These are phyloP conservation scores for Erodium chrysanthum DNA, from an alignment of 441 rosid genomes.

Conservation along the genomic window DNA sequence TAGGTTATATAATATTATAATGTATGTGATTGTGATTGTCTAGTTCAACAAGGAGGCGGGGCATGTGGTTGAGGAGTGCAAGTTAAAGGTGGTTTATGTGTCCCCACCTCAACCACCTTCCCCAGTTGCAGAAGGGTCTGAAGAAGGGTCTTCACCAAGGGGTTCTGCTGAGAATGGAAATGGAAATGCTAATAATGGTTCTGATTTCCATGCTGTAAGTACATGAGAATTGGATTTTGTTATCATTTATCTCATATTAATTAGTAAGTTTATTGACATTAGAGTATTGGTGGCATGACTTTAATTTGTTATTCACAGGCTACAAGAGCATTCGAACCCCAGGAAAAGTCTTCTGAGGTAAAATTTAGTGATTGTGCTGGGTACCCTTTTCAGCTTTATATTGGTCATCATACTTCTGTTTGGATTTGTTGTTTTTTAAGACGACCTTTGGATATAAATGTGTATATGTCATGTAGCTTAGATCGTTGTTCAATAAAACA, in stretches of 20 bases:
- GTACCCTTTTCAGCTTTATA: slow-evolving; percentile 4
- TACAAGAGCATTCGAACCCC: slow-evolving; percentile 37
- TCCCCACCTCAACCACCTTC: slow-evolving; percentile 73
- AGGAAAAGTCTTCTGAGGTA: slow-evolving; percentile 52
- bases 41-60: slow-evolving; percentile 71
- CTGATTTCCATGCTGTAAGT: slow-evolving; percentile 46
- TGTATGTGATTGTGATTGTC: slow-evolving; percentile 9
- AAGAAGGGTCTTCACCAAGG: slow-evolving; percentile 64
- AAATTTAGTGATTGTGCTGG: slow-evolving; percentile 6
- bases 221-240: background rate
- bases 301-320: slow-evolving; percentile 31
- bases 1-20: background rate
- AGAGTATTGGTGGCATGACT: slow-evolving; percentile 13
- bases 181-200: slow-evolving; percentile 39
- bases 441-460: too few relatives aligned
- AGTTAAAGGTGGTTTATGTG: slow-evolving; percentile 52
- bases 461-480: background rate
- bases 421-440: background rate
- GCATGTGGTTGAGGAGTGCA: slow-evolving; percentile 58
- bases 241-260: background rate
- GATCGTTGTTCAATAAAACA: background rate
- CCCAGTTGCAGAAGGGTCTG: slow-evolving; percentile 65
- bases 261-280: background rate
- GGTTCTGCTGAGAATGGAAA: slow-evolving; percentile 41
- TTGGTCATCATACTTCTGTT: background rate